Evolutionary conservation across 176 grass and related monocot species (phyloP).

Genomic region (Poa annua): DNA sequence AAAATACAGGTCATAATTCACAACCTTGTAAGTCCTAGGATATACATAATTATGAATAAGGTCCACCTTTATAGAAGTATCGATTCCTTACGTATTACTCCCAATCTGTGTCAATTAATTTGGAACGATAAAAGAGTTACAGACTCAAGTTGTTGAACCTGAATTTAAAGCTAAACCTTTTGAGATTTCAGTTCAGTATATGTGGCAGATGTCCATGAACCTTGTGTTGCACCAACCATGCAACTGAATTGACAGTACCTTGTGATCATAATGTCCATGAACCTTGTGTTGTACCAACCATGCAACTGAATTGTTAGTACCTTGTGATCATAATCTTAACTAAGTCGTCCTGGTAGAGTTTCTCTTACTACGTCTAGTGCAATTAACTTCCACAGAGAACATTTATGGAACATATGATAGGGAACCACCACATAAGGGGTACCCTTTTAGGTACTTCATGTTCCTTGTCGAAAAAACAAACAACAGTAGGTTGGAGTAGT

Average conservation of each 20-base stretch:
- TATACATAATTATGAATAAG: background rate
- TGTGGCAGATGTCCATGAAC: background rate
- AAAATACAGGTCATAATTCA: conserved; percentile 2
- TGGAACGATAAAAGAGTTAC: background rate
- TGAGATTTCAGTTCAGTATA: background rate
- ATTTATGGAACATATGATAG: background rate
- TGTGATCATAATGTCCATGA: background rate
- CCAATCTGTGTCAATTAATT: too few species aligned
- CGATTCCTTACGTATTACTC: background rate
- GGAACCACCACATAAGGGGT: background rate
- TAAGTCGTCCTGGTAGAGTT: background rate
- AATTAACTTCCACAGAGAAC: conserved; percentile 12
- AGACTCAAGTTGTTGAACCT: background rate
- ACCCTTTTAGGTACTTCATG: background rate
- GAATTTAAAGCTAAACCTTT: background rate
- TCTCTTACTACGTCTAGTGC: background rate
- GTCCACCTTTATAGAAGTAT: background rate
- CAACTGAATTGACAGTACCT: background rate
- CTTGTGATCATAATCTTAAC: background rate
- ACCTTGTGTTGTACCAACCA: conserved; percentile 19
- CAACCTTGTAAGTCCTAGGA: background rate
- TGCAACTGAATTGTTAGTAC: conserved; percentile 6
- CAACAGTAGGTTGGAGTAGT: background rate
- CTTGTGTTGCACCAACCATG: conserved; percentile 11
- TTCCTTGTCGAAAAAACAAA: conserved; percentile 5